Evolutionary conservation across 2,329 filamentous ascomycete genomes (phyloP).

Genomic region (Myotisia sp.): DNA sequence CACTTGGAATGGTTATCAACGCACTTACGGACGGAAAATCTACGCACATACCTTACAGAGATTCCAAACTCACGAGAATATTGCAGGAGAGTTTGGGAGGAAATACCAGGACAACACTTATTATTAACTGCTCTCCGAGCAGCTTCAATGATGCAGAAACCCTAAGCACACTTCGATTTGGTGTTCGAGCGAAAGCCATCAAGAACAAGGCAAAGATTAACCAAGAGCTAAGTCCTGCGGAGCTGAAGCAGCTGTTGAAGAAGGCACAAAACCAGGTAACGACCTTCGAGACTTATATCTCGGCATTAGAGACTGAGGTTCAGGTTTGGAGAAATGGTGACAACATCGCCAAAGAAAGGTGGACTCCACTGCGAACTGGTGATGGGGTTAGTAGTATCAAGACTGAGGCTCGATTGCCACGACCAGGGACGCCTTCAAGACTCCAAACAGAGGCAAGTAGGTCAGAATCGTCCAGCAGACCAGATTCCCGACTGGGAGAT

Average conservation of each 20-base stretch:
- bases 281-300: conserved; percentile 76
- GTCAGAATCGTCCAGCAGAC: conserved; percentile 46
- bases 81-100: conserved; percentile 93
- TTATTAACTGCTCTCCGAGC: conserved; percentile 98
- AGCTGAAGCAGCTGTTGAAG: conserved; percentile 83
- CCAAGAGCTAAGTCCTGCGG: conserved; percentile 85
- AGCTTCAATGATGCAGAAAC: conserved; percentile 97
- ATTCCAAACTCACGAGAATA: conserved; percentile 94
- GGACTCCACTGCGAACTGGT: conserved; percentile 53
- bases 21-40: conserved; percentile 93
- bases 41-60: conserved; percentile 87
- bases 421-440: conserved; percentile 30
- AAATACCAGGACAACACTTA: conserved; percentile 94
- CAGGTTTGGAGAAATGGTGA: conserved; percentile 80
- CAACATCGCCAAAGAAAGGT: conserved; percentile 72
- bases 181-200: conserved; percentile 92
- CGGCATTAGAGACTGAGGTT: conserved; percentile 70
- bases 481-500: conserved; percentile 58
- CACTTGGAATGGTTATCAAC: conserved; percentile 98
- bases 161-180: conserved; percentile 78
- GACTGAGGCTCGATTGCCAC: conserved; percentile 30
- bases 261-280: conserved; percentile 83
- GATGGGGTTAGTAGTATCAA: conserved; percentile 39
- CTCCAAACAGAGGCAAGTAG: conserved; percentile 31
- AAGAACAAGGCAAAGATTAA: conserved; percentile 99